Base-by-base conservation (phyloP, 2,329 filamentous ascomycete species). In the Aureobasidium sp. region DNA sequence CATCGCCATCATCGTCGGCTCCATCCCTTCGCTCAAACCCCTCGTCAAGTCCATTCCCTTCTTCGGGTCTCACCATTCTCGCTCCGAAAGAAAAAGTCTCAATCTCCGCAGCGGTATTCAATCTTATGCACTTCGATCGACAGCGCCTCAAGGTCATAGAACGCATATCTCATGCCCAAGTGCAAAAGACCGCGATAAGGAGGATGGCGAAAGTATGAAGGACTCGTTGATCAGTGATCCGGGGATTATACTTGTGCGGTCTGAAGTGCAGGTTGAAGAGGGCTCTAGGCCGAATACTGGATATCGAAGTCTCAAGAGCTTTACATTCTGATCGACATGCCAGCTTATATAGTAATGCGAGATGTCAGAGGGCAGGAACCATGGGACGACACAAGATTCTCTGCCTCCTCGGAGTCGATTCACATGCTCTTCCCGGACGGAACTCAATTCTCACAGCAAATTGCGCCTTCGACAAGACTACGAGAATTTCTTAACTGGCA, bases 1-100 rank as follows among this genome's bases (percentile, higher is more conserved):
- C n/a, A 36, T 57, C 10, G 57, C 54, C 25, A 57, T 63, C 57
- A 63, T 63, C 21, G 55, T 59, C 42, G 47, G 47, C 36, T 55
- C 55, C 9, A 45, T 63, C 11, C 53, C 62, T 2, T 54, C 25
- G 5, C 34, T 60, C n/a, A 63, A 63, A 30, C 62, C 62, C 5
- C 49, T 61, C 9, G 37, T 61, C 30, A 41, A 50, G 2, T 49
- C 44, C 9, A 50, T 59, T 2, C 25, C 44, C 10, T 49, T 59
- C 25, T 59, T 59, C 29, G 45, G 57, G 9, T 29, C 21, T 10
- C 21, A 37, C 1, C 42, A 48, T 10, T 29, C 32, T 8, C 30
- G 13, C 32, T 8, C 21, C 13, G 21, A 29, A 2, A 37, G 21
- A 16, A 39, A 30, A 16, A 25, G 15, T 29, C 15, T 30, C 2